phyloP scores from a whole-genome alignment of 768 basidiomycete genomes.

The Calocybe gangraenosa region DNA sequence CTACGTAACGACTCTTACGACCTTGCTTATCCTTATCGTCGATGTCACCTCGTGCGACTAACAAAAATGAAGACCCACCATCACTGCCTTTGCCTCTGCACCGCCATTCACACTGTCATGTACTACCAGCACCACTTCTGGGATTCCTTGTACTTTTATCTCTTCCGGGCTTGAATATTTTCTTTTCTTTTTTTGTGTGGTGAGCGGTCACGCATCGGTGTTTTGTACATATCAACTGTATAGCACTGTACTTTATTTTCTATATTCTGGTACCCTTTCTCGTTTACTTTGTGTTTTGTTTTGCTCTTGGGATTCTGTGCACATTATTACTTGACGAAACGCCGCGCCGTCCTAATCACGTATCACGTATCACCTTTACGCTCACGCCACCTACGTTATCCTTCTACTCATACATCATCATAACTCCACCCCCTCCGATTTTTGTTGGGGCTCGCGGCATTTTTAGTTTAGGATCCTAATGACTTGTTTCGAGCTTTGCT shows the following conservation, averaged over 20 bases:
- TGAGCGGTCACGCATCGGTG: constrained; percentile 5
- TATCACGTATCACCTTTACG: no score
- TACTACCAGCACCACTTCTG: constrained; percentile 2
- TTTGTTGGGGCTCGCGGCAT: no score
- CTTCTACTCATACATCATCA: no score
- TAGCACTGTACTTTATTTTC: constrained; percentile 8
- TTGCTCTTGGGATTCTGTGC: background rate
- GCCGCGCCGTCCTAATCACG: no score
- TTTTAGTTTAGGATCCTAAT: no score
- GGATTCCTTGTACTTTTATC: constrained; percentile 11
- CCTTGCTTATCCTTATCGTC: constrained; percentile 12
- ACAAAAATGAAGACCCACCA: background rate
- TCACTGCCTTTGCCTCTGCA: constrained; percentile 4
- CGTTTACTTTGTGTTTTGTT: no score
- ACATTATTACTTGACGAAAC: constrained; percentile 3
- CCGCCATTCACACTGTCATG: constrained; percentile 7
- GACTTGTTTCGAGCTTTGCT: no score
- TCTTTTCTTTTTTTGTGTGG: no score
- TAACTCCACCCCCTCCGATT: no score
- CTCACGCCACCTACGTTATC: no score
- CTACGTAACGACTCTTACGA: background rate
- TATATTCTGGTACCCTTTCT: background rate
- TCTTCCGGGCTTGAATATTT: background rate
- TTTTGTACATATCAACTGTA: constrained; percentile 14
- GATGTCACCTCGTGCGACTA: background rate